Percentiles rank a stretch among this genome's conserved stretches.
Conservation (phyloP, 1,284 basidiomycete species). For the Farysia itapuensis region DNA sequence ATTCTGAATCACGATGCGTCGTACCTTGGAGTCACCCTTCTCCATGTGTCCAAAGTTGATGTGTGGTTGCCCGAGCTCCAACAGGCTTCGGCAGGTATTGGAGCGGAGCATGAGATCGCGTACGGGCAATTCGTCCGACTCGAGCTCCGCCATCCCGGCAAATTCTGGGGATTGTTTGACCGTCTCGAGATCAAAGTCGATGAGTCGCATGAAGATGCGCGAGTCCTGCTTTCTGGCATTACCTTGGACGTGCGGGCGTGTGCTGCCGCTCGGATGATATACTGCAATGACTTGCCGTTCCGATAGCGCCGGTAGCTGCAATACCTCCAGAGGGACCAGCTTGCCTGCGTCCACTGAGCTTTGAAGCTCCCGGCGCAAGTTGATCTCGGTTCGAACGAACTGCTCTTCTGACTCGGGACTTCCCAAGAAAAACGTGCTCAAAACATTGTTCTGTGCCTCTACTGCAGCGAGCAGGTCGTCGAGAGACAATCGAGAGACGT, state of each 20-base stretch:
- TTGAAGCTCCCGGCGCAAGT: constrained; percentile 62
- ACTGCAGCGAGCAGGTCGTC: constrained; percentile 62
- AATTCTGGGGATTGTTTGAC: constrained; percentile 42
- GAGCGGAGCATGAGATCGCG: constrained; percentile 64
- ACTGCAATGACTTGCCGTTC: constrained; percentile 62
- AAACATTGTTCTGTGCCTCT: constrained; percentile 61
- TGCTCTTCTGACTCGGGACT: constrained; percentile 63
- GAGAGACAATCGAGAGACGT: constrained; percentile 61
- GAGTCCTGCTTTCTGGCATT: constrained; percentile 63
- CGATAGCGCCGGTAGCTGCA: constrained; percentile 58
- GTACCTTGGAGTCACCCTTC: constrained; percentile 63
- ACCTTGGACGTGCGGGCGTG: constrained; percentile 62
- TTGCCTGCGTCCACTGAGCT: constrained; percentile 59
- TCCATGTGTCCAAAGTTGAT: constrained; percentile 66
- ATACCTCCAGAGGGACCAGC: constrained; percentile 60
- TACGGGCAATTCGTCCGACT: constrained; percentile 62
- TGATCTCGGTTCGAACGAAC: constrained; percentile 62
- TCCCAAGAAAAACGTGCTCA: constrained; percentile 60
- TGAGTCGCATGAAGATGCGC: constrained; percentile 62
- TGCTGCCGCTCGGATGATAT: constrained; percentile 63
- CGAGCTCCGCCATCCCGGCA: constrained; percentile 48
- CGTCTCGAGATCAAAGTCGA: constrained; percentile 61
- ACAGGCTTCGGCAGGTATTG: constrained; percentile 61
- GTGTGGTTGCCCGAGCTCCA: constrained; percentile 64
- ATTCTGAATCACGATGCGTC: constrained; percentile 64